Conservation (phyloP, 2,329 filamentous ascomycete species). For the Fusarium redolens region DNA sequence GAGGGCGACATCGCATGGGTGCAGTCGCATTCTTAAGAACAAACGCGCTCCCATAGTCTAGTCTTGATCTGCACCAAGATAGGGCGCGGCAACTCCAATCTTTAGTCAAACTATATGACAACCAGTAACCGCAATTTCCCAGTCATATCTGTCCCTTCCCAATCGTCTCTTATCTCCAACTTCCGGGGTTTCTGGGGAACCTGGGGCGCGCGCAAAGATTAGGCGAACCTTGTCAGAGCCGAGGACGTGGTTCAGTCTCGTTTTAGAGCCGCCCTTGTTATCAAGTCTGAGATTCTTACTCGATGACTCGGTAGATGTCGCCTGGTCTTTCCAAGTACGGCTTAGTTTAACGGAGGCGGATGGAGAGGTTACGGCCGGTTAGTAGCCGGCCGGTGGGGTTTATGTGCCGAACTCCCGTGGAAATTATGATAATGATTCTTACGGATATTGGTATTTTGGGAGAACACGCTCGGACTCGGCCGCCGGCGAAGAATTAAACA, state of each 20-base stretch:
- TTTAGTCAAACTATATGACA: background rate
- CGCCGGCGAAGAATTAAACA: background rate
- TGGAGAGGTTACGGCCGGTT: background rate
- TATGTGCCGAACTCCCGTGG: slow-evolving; percentile 12
- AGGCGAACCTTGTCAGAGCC: slow-evolving; percentile 1
- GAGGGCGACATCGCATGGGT: background rate
- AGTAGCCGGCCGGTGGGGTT: slow-evolving; percentile 9
- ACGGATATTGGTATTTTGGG: background rate
- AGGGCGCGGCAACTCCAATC: background rate
- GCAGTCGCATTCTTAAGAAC: background rate
- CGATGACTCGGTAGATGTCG: background rate
- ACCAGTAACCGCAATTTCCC: background rate
- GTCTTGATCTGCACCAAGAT: background rate
- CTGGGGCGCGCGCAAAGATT: background rate
- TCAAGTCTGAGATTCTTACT: background rate
- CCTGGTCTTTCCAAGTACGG: slow-evolving; percentile 14
- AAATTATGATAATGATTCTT: background rate
- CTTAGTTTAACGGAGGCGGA: background rate
- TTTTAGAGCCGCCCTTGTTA: background rate
- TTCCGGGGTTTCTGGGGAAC: slow-evolving; percentile 30
- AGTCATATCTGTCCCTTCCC: slow-evolving; percentile 1
- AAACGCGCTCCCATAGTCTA: background rate
- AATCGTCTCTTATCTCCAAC: slow-evolving; percentile 16
- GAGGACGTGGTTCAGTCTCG: background rate
- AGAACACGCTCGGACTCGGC: background rate